Conservation (phyloP, 2,329 filamentous ascomycete species). For the Fusarium sp. region DNA sequence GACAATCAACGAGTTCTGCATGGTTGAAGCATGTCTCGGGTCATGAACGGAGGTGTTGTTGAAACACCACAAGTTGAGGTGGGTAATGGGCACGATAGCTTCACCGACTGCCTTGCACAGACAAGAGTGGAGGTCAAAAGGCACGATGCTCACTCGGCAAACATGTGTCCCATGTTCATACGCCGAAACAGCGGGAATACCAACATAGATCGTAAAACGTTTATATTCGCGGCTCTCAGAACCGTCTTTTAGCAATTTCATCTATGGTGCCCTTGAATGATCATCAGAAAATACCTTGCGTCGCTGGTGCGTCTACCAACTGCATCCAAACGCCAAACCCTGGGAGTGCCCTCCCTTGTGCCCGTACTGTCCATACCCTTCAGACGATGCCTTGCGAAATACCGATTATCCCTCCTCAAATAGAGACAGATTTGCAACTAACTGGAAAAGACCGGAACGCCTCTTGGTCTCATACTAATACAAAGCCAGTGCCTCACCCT, state of each 20-base stretch:
- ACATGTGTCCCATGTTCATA: not conserved
- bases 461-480: slow-evolving; percentile 36
- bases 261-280: slow-evolving; percentile 16
- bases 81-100: not conserved
- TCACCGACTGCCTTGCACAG: not conserved
- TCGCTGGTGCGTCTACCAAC: slow-evolving; percentile 33
- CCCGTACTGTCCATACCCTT: slow-evolving; percentile 25
- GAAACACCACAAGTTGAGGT: not conserved
- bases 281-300: slow-evolving; percentile 31
- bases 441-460: slow-evolving; percentile 36
- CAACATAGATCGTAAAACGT: not conserved
- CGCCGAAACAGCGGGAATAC: not conserved
- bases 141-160: not conserved
- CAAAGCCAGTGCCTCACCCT: slow-evolving; percentile 15
- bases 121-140: not conserved
- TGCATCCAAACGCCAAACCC: slow-evolving; percentile 45
- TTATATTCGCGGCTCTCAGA: slow-evolving; percentile 3
- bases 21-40: not conserved
- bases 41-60: not conserved
- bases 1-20: not conserved
- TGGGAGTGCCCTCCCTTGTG: slow-evolving; percentile 32
- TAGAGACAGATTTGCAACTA: slow-evolving; percentile 18
- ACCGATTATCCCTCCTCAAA: slow-evolving; percentile 22
- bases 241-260: slow-evolving; percentile 27
- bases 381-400: slow-evolving; percentile 35